phyloP scores from a whole-genome alignment of 345 rosid species.

The Euphorbia peplus region DNA sequence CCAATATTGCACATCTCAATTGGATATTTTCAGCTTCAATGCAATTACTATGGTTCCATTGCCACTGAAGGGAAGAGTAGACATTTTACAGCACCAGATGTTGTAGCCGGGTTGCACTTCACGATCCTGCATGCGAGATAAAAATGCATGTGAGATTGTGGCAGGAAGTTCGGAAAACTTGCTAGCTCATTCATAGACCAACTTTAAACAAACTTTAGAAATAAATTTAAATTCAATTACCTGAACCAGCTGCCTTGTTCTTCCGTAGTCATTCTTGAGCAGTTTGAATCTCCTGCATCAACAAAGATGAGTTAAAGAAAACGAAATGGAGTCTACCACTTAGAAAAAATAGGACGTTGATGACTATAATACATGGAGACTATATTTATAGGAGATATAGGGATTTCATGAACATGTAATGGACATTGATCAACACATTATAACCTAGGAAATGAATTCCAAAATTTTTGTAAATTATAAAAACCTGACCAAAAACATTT shows the following conservation, averaged over 20 bases:
- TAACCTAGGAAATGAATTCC: no score
- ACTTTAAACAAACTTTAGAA: conserved; percentile 12
- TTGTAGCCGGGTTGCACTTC: conserved; percentile 12
- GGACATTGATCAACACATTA: not conserved
- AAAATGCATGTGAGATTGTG: not conserved
- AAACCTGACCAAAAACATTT: no score
- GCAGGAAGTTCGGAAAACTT: not conserved
- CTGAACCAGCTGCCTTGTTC: conserved; percentile 66
- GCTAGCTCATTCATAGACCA: not conserved
- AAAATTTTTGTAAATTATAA: no score
- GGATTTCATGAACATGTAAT: no score
- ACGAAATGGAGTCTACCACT: not conserved
- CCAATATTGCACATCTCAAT: not conserved
- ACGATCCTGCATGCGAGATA: conserved; percentile 28
- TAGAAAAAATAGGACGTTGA: not conserved
- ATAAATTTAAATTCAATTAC: conserved; percentile 15
- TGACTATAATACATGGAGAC: not conserved
- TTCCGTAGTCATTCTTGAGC: conserved; percentile 73
- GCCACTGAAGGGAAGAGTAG: not conserved
- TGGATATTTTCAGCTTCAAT: not conserved
- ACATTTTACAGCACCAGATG: conserved; percentile 4
- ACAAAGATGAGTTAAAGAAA: not conserved
- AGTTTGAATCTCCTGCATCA: conserved; percentile 50
- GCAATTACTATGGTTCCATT: no score
- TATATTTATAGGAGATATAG: no score